Evolutionary conservation across 2,329 filamentous ascomycete genomes (phyloP), one percentile per base, ranked within the genome.

Genomic region (Trichoderma asperellum): DNA sequence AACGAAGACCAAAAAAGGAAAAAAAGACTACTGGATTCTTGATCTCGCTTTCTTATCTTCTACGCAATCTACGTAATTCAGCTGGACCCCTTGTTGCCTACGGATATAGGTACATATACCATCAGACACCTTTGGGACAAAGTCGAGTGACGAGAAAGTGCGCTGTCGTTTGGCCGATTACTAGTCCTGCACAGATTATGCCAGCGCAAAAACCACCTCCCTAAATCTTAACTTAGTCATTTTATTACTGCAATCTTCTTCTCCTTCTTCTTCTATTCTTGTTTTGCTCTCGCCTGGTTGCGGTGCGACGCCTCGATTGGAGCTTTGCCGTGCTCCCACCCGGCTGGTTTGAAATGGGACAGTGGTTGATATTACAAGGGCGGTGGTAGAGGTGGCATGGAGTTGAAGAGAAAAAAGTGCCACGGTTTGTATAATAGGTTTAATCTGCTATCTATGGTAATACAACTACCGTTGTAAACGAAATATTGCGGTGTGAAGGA

Each of bases 361-460:
- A 29, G 21, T 53, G 24, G n/a, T 34, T 61, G 32, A 34, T 52
- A n/a, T n/a, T n/a, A 27, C 34, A 60, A 12, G 43, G 52, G 49
- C 47, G 57, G 57, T 34, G 47, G 47, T 34, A 56, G 57, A 52
- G 2, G 56, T 34, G 65, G 57, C 56, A 61, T 61, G 18, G 57
- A 61, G 24, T 40, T 60, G 65, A 55, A 43, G 40, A n/a, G 40
- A 55, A 14, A 55, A 14, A 47, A 43, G 21, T 60, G 40, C 56
- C 56, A 55, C 64, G n/a, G 35, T 55, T 60, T 68, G 65, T 68
- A 68, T 68, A 61, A 24, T 68, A 68, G 65, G 16, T 34, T 53
- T 52, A 37, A 68, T 61, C 27, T 35, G 34, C 47, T 55, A 40
- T 53, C 47, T 61, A 47, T 14, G 11, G 32, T 27, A 53, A 61